Base-by-base conservation (phyloP, 805 yeast species). In the Saccharomycopsis fibuligera region DNA sequence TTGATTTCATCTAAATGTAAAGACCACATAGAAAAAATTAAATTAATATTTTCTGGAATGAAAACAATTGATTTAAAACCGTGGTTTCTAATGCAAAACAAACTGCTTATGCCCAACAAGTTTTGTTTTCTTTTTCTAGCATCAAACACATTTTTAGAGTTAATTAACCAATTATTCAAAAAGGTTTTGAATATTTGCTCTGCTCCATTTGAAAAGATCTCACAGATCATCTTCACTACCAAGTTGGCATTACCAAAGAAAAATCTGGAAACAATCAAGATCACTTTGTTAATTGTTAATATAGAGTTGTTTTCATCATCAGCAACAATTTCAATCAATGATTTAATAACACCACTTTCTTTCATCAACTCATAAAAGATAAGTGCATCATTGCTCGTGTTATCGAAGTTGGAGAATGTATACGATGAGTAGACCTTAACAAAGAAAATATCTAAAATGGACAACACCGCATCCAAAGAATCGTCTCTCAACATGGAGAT, bases 71-170 rank as follows among this genome's bases (percentile, higher is more conserved):
- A n/a, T 60, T 54, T 42, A 66, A 38, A 38, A 67, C 56, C 1
- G 61, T 56, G 2, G 58, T 51, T 22, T 60, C 53, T 1, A 1
- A 73, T 65, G 25, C 72, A 63, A 10, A 77, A 56, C 44, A 84
- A 56, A 9, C 81, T 65, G 2, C 83, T 66, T 6, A 85, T 61
- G 0, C 86, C 93, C 50, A 86, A 62, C 2, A 81, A 66, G 55
- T 76, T 79, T 45, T 83, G 67, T 62, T 91, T 91, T 53, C 84
- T 78, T 56, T 79, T 78, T 51, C 86, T 73, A 1, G 95, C 90
- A 57, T 82, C 88, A 37, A 83, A 85, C 49, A 86, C 74, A 51
- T 50, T 44, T 23, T 38, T 44, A 67, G 64, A 21, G 49, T 54
- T 8, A 17, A 41, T 38, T 21, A 50, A 31, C 54, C 54, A 50